Percentiles rank a stretch among this genome's conserved stretches.
Conservation (phyloP, 148 eudicot genomes). For the Rhododendron simsii region DNA sequence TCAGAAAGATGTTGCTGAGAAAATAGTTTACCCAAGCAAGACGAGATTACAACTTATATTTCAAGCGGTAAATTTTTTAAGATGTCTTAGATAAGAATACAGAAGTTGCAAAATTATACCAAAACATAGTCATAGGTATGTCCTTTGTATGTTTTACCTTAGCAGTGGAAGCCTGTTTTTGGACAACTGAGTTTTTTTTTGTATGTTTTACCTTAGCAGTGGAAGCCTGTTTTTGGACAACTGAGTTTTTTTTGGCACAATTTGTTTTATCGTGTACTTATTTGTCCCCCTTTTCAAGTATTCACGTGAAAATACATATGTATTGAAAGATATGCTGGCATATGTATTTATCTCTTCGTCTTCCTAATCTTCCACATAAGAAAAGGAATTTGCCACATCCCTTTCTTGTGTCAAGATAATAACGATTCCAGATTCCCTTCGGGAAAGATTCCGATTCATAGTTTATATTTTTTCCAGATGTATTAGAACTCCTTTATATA, state of each 20-base stretch:
- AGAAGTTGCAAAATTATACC: not conserved
- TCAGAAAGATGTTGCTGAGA: slow-evolving; percentile 69
- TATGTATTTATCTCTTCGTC: not conserved
- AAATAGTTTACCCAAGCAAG: not conserved
- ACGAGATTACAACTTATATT: not conserved
- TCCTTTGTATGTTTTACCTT: not conserved
- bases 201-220: not conserved
- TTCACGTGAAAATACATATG: not conserved
- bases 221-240: not conserved
- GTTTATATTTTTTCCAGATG: too few relatives aligned
- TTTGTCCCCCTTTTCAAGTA: not conserved
- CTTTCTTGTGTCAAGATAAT: too few relatives aligned
- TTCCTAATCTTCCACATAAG: too few relatives aligned
- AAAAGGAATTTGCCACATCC: too few relatives aligned
- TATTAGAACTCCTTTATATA: too few relatives aligned
- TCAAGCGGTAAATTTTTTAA: not conserved
- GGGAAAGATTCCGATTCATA: too few relatives aligned
- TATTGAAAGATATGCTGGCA: not conserved
- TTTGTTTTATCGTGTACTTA: not conserved
- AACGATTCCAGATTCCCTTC: too few relatives aligned
- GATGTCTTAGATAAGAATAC: not conserved
- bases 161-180: not conserved
- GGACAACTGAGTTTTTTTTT: not conserved
- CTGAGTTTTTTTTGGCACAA: not conserved
- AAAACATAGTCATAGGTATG: not conserved